Base-by-base conservation (phyloP, 768 basidiomycete species). In the Boletus barrowsii region DNA sequence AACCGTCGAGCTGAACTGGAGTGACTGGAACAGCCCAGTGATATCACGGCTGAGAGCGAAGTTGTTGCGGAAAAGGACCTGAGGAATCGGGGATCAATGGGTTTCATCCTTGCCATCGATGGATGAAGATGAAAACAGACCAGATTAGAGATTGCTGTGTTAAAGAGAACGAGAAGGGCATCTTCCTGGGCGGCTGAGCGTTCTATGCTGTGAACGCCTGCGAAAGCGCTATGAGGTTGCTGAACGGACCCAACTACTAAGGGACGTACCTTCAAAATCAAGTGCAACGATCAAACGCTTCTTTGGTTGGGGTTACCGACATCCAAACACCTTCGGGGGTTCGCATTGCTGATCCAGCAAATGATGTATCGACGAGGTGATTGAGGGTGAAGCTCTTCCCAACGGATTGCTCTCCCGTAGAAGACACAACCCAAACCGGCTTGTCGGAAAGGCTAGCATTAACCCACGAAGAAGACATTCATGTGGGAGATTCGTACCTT, bases 351-450 rank as follows among this genome's bases (percentile, higher is more conserved):
- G 77, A 81, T 7, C 83, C 83, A 15, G 83, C 82, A 55, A 86
- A 86, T 1, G 84, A 84, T 0, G 83, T 82, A 56, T 86, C 83
- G 1, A 75, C 75, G n/a, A 86, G 69, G 55, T 85, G 84, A 53
- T 85, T 83, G 22, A 84, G 67, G 0, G 78, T 63, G 49, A 76
- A 85, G 40, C 78, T 80, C 57, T 85, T 85, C 6, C 83, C 84
- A 1, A 86, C 83, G 0, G 82, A 84, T 64, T 84, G 84, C 60
- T 84, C 83, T 6, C 83, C 83, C 83, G 86, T 86, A 1, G 83
- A 85, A 0, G 84, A 84, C 3, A 85, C 82, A 4, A 84, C 83
- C 49, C 78, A 79, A 15, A 85, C 84, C 10, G 81, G 80, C 80
- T n/a, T 84, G 49, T 14, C 20, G 47, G 51, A 46, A 39, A 26